Base-by-base conservation (phyloP, 2,329 filamentous ascomycete species). In the Trichophyton benhamiae region DNA sequence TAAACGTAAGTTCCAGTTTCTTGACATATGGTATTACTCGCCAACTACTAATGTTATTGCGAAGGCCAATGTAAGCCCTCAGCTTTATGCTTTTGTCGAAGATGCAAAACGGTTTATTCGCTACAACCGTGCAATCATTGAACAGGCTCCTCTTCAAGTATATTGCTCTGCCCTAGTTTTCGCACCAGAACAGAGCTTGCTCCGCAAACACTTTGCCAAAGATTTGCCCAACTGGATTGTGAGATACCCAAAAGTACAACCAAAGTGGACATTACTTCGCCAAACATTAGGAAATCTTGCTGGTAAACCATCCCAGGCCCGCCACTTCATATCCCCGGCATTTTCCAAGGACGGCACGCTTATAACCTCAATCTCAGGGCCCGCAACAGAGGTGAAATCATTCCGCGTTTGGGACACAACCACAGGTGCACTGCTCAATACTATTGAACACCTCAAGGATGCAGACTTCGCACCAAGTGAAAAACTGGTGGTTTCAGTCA, bases 141-240 rank as follows among this genome's bases (percentile, higher is more conserved):
- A 71, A 41, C 57, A 58, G 44, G 67, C 68, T 9, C 74, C 74
- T 9, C 70, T 76, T 25, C 72, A 76, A 63, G 52, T 71, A 15
- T 75, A 76, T 63, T 66, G 17, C 25, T 69, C 69, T 8, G 73
- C 69, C 3, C 62, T 75, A 0, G 49, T 71, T 13, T 76, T 74
- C 61, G 63, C 65, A 25, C 72, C 72, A n/a, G 11, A 25, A 57
- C 44, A 60, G 59, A 70, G 67, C 58, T 61, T 68, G 11, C 63
- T 74, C 27, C 63, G 68, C 58, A 64, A 64, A 36, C 57, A 58
- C 3, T 73, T 70, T 64, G 8, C 60, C 27, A 25, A 57, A 27
- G 38, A 66, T 11, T 38, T 68, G 8, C 63, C 67, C 8, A 25
- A 52, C 38, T 67, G 64, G 62, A 64, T 70, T 30, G 22, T 13